Percentiles rank a stretch among this genome's conserved stretches.
phyloP scores from a whole-genome alignment of 2,329 filamentous ascomycete species.

The Herpotrichia juniperi region DNA sequence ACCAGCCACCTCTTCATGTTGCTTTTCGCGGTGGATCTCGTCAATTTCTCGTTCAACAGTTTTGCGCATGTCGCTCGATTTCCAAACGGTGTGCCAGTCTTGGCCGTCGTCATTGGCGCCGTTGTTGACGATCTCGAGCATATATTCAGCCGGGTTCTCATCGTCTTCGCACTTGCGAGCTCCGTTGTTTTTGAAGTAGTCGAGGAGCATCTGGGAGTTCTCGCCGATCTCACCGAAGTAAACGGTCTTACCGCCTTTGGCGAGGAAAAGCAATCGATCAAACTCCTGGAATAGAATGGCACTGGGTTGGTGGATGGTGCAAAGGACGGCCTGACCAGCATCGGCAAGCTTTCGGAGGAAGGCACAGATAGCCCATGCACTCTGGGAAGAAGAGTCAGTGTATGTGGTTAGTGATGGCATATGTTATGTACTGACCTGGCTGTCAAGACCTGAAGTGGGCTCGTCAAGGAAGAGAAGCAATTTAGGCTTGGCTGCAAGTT shows the following conservation, averaged over 20 bases:
- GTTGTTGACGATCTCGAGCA: slow-evolving; percentile 61
- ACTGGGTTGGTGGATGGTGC: slow-evolving; percentile 55
- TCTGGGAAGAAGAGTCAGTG: slow-evolving; percentile 33
- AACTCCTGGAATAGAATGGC: slow-evolving; percentile 55
- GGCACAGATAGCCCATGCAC: slow-evolving; percentile 66
- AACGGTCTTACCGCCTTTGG: slow-evolving; percentile 51
- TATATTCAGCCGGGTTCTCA: slow-evolving; percentile 79
- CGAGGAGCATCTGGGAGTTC: slow-evolving; percentile 47
- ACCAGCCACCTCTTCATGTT: slow-evolving; percentile 29
- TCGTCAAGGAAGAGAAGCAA: slow-evolving; percentile 68
- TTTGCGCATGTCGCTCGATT: slow-evolving; percentile 22
- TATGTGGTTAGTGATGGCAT: neutral
- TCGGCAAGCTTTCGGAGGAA: slow-evolving; percentile 67
- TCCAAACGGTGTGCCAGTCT: slow-evolving; percentile 53
- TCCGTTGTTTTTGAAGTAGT: slow-evolving; percentile 68
- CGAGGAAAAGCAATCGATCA: slow-evolving; percentile 52
- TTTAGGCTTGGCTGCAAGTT: slow-evolving; percentile 71
- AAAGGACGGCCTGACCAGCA: slow-evolving; percentile 53
- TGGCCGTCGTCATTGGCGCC: slow-evolving; percentile 32
- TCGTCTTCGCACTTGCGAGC: slow-evolving; percentile 63
- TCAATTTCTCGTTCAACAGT: slow-evolving; percentile 47
- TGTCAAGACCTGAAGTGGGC: slow-evolving; percentile 67
- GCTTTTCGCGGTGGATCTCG: slow-evolving; percentile 44
- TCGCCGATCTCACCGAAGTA: slow-evolving; percentile 57
- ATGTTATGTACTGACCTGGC: slow-evolving; percentile 22